Percentiles rank a stretch among this genome's conserved stretches.
Conservation (phyloP, 2,329 filamentous ascomycete species). For the Tolypocladium capitatum region DNA sequence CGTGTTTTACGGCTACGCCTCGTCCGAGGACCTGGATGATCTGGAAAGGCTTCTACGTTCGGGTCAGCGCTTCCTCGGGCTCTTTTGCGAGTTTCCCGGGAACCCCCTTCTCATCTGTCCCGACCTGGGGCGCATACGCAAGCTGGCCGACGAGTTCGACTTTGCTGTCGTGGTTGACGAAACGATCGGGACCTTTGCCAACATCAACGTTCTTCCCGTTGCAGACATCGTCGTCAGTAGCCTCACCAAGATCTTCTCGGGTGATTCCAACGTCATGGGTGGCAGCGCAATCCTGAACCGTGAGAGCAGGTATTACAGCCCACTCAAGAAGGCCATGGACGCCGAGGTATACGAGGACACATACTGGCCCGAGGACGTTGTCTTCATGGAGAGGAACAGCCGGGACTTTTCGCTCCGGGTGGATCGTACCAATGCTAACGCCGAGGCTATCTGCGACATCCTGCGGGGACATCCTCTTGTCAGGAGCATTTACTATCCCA, state of each 20-base stretch:
- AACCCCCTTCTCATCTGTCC: constrained; percentile 83
- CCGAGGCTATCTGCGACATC: constrained; percentile 68
- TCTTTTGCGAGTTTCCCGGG: constrained; percentile 92
- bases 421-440: constrained; percentile 71
- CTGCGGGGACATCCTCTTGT: constrained; percentile 49
- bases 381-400: constrained; percentile 94
- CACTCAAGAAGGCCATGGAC: constrained; percentile 53
- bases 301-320: constrained; percentile 53
- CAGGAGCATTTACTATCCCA: constrained; percentile 77
- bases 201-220: constrained; percentile 80
- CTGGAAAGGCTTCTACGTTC: constrained; percentile 56
- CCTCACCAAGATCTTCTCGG: constrained; percentile 92
- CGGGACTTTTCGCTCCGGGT: constrained; percentile 79
- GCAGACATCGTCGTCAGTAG: constrained; percentile 90
- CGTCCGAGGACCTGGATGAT: constrained; percentile 66
- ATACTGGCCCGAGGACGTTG: constrained; percentile 85
- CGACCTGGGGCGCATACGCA: constrained; percentile 68
- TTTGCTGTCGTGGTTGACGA: constrained; percentile 91
- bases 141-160: constrained; percentile 67
- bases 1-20: constrained; percentile 74
- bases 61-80: constrained; percentile 65
- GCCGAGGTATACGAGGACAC: constrained; percentile 64
- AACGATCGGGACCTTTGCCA: constrained; percentile 92
- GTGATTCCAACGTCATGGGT: constrained; percentile 97
- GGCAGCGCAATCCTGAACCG: constrained; percentile 57